These are phyloP conservation scores for Didymella pinodella DNA, from an alignment of 2,329 filamentous ascomycete genomes.

Conservation along the genomic window DNA sequence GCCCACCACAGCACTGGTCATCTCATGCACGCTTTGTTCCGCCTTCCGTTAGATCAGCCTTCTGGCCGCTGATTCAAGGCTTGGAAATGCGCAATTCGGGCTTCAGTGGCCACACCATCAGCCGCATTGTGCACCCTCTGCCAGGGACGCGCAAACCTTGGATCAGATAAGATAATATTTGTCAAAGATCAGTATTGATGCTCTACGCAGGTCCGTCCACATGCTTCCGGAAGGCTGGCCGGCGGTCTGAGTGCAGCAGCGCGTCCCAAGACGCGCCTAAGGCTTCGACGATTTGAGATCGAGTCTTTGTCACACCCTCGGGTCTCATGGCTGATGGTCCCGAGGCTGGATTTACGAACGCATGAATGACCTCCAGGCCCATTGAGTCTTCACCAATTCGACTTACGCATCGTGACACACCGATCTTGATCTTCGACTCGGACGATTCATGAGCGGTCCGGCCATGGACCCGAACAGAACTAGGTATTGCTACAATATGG, in stretches of 20 bases:
- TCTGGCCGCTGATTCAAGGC: conserved; percentile 39
- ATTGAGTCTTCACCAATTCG: neutral
- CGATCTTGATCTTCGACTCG: neutral
- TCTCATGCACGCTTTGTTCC: conserved; percentile 33
- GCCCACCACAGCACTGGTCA: conserved; percentile 40
- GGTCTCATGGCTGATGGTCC: neutral
- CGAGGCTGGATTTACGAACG: neutral
- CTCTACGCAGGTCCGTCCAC: conserved; percentile 6
- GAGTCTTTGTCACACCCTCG: neutral
- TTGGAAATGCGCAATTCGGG: conserved; percentile 39
- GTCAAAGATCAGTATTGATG: conserved; percentile 14
- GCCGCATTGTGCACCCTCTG: conserved; percentile 29
- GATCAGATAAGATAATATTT: conserved; percentile 41
- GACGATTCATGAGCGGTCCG: neutral
- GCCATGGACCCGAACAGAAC: neutral
- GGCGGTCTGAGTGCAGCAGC: conserved; percentile 2
- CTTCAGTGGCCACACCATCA: conserved; percentile 27
- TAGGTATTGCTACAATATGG: neutral
- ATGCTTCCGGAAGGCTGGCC: neutral
- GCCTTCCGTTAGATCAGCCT: conserved; percentile 32
- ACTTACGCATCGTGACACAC: neutral
- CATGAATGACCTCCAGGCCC: neutral
- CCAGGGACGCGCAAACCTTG: conserved; percentile 24
- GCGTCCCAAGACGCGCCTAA: conserved; percentile 17
- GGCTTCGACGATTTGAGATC: conserved; percentile 4